A percentile compares a stretch with the other conserved stretches of the same genome.
These are phyloP conservation scores for Penicillium sp. DNA, from an alignment of 2,329 filamentous ascomycete species.

Conservation along the genomic window DNA sequence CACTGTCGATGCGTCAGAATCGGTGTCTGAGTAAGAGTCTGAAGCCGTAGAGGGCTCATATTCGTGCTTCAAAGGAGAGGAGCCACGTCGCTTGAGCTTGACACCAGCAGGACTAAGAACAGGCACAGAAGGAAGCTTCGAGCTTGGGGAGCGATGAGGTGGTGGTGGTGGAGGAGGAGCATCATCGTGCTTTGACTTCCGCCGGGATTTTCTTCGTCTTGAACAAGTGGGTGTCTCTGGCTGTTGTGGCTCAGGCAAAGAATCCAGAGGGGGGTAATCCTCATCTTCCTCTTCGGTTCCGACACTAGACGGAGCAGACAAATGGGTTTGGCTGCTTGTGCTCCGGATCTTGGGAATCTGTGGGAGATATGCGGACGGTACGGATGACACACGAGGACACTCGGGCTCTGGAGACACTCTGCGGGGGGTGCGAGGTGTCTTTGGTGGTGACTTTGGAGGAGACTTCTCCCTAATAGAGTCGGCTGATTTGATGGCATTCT, in stretches of 20 bases:
- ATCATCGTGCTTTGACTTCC: conserved; percentile 31
- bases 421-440: conserved; percentile 24
- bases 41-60: conserved; percentile 82
- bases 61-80: conserved; percentile 94
- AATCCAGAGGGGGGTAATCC: conserved; percentile 27
- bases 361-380: conserved; percentile 47
- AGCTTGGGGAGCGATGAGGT: conserved; percentile 54
- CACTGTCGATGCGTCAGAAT: conserved; percentile 57
- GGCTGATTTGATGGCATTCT: conserved; percentile 10
- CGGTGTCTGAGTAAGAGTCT: conserved; percentile 47
- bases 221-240: conserved; percentile 27
- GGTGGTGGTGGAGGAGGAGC: conserved; percentile 42
- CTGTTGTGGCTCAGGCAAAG: conserved; percentile 12
- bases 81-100: conserved; percentile 66
- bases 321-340: conserved; percentile 35
- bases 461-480: conserved; percentile 16
- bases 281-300: conserved; percentile 31
- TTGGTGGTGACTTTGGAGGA: conserved; percentile 9
- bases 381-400: conserved; percentile 44
- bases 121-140: conserved; percentile 46
- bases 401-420: conserved; percentile 29
- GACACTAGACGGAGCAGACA: conserved; percentile 24
- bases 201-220: conserved; percentile 26
- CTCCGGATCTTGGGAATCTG: conserved; percentile 44
- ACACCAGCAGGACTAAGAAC: conserved; percentile 50